Evolutionary conservation across 768 basidiomycete species (phyloP).

Genomic region (Termitomyces sp.): DNA sequence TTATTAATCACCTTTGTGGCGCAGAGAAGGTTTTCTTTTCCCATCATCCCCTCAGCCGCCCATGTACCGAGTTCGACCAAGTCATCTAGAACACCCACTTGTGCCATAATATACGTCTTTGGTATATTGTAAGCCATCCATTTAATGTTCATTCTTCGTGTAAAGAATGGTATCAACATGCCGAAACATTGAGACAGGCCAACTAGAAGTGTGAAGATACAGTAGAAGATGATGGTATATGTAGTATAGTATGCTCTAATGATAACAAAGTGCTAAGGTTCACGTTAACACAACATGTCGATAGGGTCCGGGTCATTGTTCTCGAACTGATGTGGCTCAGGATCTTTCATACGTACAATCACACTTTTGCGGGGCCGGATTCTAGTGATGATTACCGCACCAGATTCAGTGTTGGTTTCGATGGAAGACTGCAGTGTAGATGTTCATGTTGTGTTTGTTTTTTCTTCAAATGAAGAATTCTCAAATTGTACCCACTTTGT

Average conservation of each 20-base stretch:
- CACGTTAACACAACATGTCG: not conserved
- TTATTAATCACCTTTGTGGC: not conserved
- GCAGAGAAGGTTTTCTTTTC: not conserved
- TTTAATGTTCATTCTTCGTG: not conserved
- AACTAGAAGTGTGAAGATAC: not conserved
- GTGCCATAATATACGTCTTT: not conserved
- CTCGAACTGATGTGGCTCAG: not conserved
- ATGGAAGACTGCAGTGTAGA: not conserved
- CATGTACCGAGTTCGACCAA: not conserved
- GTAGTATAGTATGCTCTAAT: not conserved
- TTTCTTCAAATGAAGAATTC: not conserved
- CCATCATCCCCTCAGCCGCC: too few relatives aligned
- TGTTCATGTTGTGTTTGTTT: not conserved
- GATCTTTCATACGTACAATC: not conserved
- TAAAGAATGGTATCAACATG: not conserved
- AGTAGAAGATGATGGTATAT: not conserved
- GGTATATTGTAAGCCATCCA: too few relatives aligned
- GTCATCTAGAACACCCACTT: too few relatives aligned
- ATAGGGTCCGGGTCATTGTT: slow-evolving; percentile 6
- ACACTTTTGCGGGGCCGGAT: not conserved
- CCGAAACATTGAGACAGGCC: not conserved
- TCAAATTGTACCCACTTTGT: not conserved
- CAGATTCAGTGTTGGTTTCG: not conserved
- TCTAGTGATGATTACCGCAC: not conserved
- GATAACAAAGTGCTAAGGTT: not conserved